Evolutionary conservation across 305 asterid species (phyloP).

Genomic region (Plantago rigida): DNA sequence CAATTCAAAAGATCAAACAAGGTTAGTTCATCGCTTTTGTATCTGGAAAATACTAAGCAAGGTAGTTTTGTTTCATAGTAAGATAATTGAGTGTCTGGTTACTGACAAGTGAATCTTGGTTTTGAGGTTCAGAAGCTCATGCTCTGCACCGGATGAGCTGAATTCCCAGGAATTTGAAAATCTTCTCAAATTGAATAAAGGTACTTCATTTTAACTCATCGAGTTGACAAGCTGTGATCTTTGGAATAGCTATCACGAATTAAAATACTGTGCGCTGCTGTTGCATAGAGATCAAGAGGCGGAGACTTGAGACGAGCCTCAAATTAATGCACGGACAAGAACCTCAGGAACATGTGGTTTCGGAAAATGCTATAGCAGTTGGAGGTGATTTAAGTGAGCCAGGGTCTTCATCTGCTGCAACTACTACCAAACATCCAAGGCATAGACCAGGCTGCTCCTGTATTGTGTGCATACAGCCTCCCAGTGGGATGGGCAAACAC

Average conservation of each 20-base stretch:
- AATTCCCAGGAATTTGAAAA: conserved; percentile 57
- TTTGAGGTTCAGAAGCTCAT: conserved; percentile 51
- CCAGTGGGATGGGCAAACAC: conserved; percentile 95
- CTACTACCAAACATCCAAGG: conserved; percentile 88
- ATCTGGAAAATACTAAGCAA: not conserved
- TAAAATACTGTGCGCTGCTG: not conserved
- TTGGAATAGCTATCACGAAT: not conserved
- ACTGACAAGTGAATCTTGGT: conserved; percentile 21
- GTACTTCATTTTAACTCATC: conserved; percentile 30
- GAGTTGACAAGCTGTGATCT: not conserved
- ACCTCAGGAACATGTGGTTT: conserved; percentile 38
- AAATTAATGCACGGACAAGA: conserved; percentile 38
- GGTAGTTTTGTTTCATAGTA: not conserved
- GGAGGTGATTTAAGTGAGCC: conserved; percentile 41
- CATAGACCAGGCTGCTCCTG: conserved; percentile 97
- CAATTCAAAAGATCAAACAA: conserved; percentile 40
- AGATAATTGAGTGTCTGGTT: not conserved
- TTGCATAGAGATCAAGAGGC: conserved; percentile 44
- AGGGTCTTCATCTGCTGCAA: conserved; percentile 52
- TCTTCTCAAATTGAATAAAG: conserved; percentile 70
- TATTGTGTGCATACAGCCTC: conserved; percentile 98
- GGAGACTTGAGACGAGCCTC: conserved; percentile 39
- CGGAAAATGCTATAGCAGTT: conserved; percentile 28
- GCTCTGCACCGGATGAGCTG: conserved; percentile 70
- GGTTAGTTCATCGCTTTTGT: conserved; percentile 35